Evolutionary conservation across 2,329 filamentous ascomycete genomes (phyloP).

Genomic region (Chaetomiaceae sp.): DNA sequence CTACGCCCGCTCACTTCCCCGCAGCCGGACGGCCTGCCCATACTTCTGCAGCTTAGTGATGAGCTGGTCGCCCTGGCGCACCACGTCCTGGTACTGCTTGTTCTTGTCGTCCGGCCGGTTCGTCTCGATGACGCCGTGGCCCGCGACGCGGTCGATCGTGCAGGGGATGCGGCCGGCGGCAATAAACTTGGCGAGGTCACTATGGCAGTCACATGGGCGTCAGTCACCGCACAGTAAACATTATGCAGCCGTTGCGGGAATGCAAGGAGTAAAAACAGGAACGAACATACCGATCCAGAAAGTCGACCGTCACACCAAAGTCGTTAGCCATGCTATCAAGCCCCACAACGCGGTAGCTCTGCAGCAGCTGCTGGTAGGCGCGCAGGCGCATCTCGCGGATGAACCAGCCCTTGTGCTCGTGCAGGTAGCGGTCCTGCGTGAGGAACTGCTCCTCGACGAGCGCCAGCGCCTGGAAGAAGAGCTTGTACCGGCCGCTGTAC

Average conservation of each 20-base stretch:
- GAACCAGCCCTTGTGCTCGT: constrained; percentile 95
- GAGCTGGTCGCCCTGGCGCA: constrained; percentile 93
- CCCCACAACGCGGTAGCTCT: constrained; percentile 96
- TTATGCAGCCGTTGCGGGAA: background rate
- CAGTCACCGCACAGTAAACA: background rate
- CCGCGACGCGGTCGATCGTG: constrained; percentile 94
- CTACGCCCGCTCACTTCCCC: constrained; percentile 86
- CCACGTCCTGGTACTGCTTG: constrained; percentile 97
- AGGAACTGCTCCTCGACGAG: constrained; percentile 91
- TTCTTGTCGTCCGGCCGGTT: constrained; percentile 98
- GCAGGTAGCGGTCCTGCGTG: constrained; percentile 86
- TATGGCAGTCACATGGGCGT: constrained; percentile 30
- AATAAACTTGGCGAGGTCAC: constrained; percentile 95
- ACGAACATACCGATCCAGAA: constrained; percentile 72
- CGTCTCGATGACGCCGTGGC: constrained; percentile 95
- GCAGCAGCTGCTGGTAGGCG: constrained; percentile 92
- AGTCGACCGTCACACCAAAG: constrained; percentile 95
- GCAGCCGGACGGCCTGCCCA: constrained; percentile 87
- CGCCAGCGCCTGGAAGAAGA: constrained; percentile 85
- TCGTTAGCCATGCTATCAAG: constrained; percentile 94
- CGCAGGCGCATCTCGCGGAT: constrained; percentile 96
- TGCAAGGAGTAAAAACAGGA: background rate
- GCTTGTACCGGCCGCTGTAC: constrained; percentile 90
- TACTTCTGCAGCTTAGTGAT: constrained; percentile 99
- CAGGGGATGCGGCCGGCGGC: constrained; percentile 89